Conservation (phyloP, 2,329 filamentous ascomycete species). For the Myriangium duriaei region DNA sequence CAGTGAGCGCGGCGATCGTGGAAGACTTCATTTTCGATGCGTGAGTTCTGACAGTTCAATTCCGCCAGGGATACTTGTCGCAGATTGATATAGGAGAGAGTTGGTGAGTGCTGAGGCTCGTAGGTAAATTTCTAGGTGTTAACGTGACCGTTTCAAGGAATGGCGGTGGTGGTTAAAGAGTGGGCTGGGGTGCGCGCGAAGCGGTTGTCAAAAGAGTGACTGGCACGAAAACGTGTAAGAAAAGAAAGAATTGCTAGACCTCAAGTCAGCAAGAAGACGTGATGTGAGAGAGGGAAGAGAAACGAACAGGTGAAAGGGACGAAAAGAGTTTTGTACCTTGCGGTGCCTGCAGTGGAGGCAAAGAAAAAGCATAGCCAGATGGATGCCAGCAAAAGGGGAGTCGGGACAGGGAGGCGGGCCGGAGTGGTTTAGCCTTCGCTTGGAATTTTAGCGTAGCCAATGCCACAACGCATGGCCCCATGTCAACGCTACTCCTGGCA, state of each 20-base stretch:
- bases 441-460: too few relatives aligned
- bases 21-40: constrained; percentile 6
- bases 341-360: too few relatives aligned
- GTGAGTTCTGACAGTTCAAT: not conserved
- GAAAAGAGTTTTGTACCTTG: constrained; percentile 9
- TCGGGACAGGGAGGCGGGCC: too few relatives aligned
- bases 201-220: constrained; percentile 4
- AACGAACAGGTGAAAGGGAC: not conserved
- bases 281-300: constrained; percentile 5
- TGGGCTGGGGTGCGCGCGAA: not conserved
- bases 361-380: too few relatives aligned
- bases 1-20: constrained; percentile 7
- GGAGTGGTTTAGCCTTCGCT: too few relatives aligned
- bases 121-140: constrained; percentile 2
- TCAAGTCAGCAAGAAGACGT: constrained; percentile 8
- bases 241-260: constrained; percentile 10
- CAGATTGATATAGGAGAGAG: too few relatives aligned
- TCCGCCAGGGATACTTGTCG: constrained; percentile 4
- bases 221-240: constrained; percentile 1
- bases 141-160: not conserved
- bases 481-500: too few relatives aligned
- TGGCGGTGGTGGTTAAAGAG: not conserved
- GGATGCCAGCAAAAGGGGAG: too few relatives aligned
- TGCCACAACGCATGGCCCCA: too few relatives aligned
- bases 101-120: not conserved